phyloP scores from a whole-genome alignment of 1,284 basidiomycete species.

The Hypsizygus ulmarius region DNA sequence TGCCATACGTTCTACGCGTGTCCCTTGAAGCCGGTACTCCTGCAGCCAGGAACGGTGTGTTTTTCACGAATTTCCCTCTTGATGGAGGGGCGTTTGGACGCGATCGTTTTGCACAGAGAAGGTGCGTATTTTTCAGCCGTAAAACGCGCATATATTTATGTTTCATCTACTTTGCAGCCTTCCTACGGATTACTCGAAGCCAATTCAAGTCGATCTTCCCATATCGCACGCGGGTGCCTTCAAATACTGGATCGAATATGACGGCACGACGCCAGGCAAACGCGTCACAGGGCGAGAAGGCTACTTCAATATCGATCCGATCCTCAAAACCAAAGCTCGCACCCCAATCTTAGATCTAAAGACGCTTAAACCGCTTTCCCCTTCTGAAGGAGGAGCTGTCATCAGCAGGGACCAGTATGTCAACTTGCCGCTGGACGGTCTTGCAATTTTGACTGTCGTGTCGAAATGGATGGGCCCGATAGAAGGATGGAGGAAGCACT shows the following conservation, averaged over 20 bases:
- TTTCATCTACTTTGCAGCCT: conserved; percentile 46
- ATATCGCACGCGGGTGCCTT: conserved; percentile 95
- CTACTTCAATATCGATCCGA: conserved; percentile 94
- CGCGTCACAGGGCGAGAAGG: conserved; percentile 81
- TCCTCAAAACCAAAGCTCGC: conserved; percentile 73
- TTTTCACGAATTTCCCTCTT: conserved; percentile 93
- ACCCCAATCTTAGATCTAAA: conserved; percentile 66
- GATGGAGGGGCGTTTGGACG: conserved; percentile 86
- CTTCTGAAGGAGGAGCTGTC: conserved; percentile 39
- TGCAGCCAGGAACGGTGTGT: conserved; percentile 82
- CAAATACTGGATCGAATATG: conserved; percentile 91
- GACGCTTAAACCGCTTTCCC: conserved; percentile 46
- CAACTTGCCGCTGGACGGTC: conserved; percentile 78
- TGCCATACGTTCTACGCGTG: conserved; percentile 87
- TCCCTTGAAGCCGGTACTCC: conserved; percentile 87
- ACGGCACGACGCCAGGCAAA: conserved; percentile 52
- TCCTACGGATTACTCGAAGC: conserved; percentile 79
- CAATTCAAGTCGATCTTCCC: conserved; percentile 88
- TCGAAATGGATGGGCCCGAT: conserved; percentile 97
- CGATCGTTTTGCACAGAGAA: conserved; percentile 72
- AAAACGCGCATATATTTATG: conserved; percentile 20
- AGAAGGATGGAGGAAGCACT: conserved; percentile 72
- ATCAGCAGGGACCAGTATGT: conserved; percentile 47
- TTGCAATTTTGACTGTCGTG: conserved; percentile 84
- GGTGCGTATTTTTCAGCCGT: conserved; percentile 47